Conservation (phyloP, 768 basidiomycete species). For the Hygrophorus pudorinus region DNA sequence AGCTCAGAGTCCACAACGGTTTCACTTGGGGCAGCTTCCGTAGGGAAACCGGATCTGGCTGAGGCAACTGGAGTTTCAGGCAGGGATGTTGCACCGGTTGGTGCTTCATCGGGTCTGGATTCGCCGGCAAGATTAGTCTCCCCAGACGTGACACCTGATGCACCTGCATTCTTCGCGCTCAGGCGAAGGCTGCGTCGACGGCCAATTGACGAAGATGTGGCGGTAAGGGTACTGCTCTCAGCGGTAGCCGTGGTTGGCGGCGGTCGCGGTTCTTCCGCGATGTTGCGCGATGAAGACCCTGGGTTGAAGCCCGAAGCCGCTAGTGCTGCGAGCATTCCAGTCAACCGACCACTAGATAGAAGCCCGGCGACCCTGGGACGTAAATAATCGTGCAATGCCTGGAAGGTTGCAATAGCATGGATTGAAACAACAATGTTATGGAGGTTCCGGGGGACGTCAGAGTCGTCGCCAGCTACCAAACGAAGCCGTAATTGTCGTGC, state of each 20-base stretch:
- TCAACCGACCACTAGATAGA: conserved; percentile 53
- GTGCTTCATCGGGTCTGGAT: conserved; percentile 4
- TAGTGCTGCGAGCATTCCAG: conserved; percentile 87
- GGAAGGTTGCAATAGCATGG: conserved; percentile 96
- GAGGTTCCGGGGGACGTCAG: conserved; percentile 77
- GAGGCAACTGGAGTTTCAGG: too few species aligned
- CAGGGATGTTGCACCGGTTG: conserved; percentile 4
- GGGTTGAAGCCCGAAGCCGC: conserved; percentile 60
- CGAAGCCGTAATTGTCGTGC: conserved; percentile 87
- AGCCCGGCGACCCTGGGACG: conserved; percentile 80
- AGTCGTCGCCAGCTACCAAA: conserved; percentile 80
- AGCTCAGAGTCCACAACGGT: conserved; percentile 54
- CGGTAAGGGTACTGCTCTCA: conserved; percentile 11
- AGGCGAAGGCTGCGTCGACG: conserved; percentile 79
- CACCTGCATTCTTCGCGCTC: conserved; percentile 41
- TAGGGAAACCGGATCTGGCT: conserved; percentile 5
- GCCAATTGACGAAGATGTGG: conserved; percentile 31
- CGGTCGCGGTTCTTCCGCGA: conserved; percentile 21
- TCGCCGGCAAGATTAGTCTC: background rate
- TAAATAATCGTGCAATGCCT: conserved; percentile 92
- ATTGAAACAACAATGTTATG: conserved; percentile 95
- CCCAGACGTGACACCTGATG: background rate
- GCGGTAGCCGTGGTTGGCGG: conserved; percentile 24
- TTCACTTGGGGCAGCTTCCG: conserved; percentile 43
- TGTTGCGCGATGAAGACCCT: conserved; percentile 30